Base-by-base conservation (phyloP, 768 basidiomycete species). In the Crepidotus variabilis region DNA sequence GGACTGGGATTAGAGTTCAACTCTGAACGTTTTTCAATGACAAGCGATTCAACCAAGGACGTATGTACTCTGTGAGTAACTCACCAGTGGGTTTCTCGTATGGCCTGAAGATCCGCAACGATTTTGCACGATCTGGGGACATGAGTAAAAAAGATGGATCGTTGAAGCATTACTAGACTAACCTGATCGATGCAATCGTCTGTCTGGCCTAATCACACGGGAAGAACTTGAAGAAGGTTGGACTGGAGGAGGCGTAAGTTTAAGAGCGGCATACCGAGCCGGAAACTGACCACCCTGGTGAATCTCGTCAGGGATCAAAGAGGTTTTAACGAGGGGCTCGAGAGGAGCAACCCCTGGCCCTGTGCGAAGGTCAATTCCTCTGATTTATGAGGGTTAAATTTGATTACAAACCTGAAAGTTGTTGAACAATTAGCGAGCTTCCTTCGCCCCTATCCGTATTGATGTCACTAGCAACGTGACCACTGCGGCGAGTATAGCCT, bases 371-470 rank as follows among this genome's bases (percentile, higher is more conserved):
- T 56, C n/a, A 57, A 39, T 43, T 20, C 22, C 28, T 35, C 22
- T 21, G 47, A 18, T 51, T 33, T 11, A 35, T 16, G 33, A 24
- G 47, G 18, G 32, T 9, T n/a, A 21, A 28, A 32, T 36, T 33
- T 16, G 46, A 50, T 11, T 39, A 54, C 58, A 21, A 23, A 65
- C 64, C 58, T 11, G 60, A 52, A 43, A 50, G 49, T 54, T 50
- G 61, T 47, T 36, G 51, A 13, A 43, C 36, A 22, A 54, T 55
- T 34, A 18, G 56, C n/a, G 57, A 57, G 28, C 45, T 43, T 16
- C 55, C 57, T 45, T 60, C 64, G 11, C 62, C 59, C 32, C 39
- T 52, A 46, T 61, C 59, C 24, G 45, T 47, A 49, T 58, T 39
- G 36, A 35, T 28, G 47, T 50, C 55, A 6, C 11, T 24, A 23